Conservation (phyloP, 371 early-diverging fungal genomes). For the Mortierella sp. region DNA sequence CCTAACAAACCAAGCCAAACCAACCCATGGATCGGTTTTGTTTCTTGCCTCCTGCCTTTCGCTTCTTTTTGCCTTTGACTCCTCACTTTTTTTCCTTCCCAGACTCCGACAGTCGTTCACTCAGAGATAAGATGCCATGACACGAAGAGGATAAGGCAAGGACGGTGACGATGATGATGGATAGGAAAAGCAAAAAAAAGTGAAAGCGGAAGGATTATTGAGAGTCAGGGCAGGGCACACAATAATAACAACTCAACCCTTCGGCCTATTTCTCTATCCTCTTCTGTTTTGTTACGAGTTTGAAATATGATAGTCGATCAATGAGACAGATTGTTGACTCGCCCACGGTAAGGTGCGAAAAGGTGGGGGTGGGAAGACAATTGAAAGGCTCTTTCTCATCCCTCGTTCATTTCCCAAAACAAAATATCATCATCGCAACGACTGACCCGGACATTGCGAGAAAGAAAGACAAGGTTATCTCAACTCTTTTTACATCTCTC, state of each 20-base stretch:
- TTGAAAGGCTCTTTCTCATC: no score
- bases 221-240: neutral
- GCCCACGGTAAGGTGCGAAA: neutral
- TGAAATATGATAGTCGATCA: neutral
- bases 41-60: neutral
- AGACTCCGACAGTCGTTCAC: slow-evolving; percentile 21
- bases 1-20: neutral
- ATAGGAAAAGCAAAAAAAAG: neutral
- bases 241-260: neutral
- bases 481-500: neutral
- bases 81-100: neutral
- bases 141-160: neutral
- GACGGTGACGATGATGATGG: neutral
- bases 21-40: neutral
- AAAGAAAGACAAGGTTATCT: neutral
- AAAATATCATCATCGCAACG: no score
- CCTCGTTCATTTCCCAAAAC: no score
- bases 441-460: neutral
- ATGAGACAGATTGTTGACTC: neutral
- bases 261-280: no score
- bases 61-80: neutral
- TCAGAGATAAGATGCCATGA: slow-evolving; percentile 20
- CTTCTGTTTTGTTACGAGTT: neutral
- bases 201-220: neutral
- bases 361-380: neutral